phyloP scores from a whole-genome alignment of 257 asterid species.

The Plantago elongata region DNA sequence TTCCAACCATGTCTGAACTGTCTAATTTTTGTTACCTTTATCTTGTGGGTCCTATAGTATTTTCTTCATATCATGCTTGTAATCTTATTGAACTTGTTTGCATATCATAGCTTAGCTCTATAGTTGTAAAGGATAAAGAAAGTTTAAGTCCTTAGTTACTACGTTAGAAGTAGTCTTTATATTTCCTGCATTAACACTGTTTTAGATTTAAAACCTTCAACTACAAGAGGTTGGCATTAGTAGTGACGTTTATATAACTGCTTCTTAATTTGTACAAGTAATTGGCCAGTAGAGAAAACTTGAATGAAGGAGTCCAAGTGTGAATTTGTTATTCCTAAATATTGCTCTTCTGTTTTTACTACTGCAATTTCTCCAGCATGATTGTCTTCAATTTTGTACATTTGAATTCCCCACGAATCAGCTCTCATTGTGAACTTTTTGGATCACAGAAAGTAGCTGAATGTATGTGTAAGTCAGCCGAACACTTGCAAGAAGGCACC shows the following conservation, averaged over 20 bases:
- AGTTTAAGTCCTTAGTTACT: background rate
- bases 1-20: background rate
- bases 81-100: background rate
- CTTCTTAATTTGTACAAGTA: background rate
- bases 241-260: background rate
- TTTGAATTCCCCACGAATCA: background rate
- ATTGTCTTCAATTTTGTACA: background rate
- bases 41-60: background rate
- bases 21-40: background rate
- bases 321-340: background rate
- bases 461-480: conserved; percentile 38
- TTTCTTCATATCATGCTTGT: background rate
- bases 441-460: conserved; percentile 62
- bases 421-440: conserved; percentile 21
- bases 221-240: background rate
- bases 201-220: too few species aligned
- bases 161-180: conserved; percentile 3
- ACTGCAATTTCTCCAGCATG: background rate
- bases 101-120: background rate
- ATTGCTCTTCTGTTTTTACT: background rate
- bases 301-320: background rate
- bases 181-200: background rate
- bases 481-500: conserved; percentile 56
- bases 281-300: background rate
- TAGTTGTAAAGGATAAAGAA: background rate